Conservation (phyloP, 2,329 filamentous ascomycete species). For the Monilinia polystroma region DNA sequence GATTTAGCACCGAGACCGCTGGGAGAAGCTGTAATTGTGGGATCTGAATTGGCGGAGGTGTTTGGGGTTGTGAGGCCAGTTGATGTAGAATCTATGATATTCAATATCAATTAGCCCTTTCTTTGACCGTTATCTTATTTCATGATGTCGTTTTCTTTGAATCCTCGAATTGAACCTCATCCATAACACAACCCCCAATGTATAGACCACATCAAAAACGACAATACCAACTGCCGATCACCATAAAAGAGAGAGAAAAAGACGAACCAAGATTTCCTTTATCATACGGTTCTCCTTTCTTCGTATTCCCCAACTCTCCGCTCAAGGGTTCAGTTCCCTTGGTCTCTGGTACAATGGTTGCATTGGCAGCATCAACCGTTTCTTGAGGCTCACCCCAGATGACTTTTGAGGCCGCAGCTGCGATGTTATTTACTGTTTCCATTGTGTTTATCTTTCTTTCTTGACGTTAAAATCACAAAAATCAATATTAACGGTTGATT, state of each 20-base stretch:
- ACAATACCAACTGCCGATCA: not conserved
- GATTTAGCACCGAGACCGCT: not conserved
- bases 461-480: too few relatives aligned
- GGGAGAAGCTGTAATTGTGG: not conserved
- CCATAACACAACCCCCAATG: too few relatives aligned
- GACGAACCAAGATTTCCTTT: conserved; percentile 60
- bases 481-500: too few relatives aligned
- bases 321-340: conserved; percentile 65
- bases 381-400: conserved; percentile 44
- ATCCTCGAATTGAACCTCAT: too few relatives aligned
- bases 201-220: not conserved
- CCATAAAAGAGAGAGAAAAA: not conserved
- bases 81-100: not conserved
- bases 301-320: conserved; percentile 66
- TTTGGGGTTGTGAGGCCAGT: not conserved
- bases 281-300: conserved; percentile 71
- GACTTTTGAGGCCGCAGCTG: conserved; percentile 45
- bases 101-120: rapidly evolving
- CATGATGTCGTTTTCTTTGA: not conserved
- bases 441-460: conserved; percentile 44
- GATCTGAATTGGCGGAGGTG: not conserved
- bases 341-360: not conserved
- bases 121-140: not conserved
- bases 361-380: conserved; percentile 17
- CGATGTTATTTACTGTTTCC: conserved; percentile 63